Percentiles rank a stretch among this genome's conserved stretches.
These are phyloP conservation scores for Phytophthora lateralis DNA, from an alignment of 352 stramenopile species.

Conservation along the genomic window DNA sequence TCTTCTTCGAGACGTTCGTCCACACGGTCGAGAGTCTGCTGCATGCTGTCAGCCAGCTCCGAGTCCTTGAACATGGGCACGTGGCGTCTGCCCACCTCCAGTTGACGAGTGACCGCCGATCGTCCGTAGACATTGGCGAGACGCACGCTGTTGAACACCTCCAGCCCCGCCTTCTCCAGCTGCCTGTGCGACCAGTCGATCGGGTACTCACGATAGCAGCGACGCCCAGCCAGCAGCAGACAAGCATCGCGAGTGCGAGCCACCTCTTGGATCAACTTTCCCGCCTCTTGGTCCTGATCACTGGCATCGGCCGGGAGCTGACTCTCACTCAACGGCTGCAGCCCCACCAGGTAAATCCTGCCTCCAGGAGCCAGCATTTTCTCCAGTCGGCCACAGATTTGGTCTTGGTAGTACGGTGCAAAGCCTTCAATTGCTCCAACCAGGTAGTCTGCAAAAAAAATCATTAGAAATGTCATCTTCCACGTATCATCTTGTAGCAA, in stretches of 20 bases:
- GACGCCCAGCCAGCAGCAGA: slow-evolving; percentile 86
- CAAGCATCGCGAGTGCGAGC: slow-evolving; percentile 86
- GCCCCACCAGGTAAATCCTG: slow-evolving; percentile 88
- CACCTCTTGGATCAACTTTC: slow-evolving; percentile 65
- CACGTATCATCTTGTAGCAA: slow-evolving; percentile 5
- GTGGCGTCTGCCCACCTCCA: slow-evolving; percentile 89
- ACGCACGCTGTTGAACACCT: slow-evolving; percentile 53
- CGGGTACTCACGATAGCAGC: slow-evolving; percentile 92
- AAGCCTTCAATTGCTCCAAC: slow-evolving; percentile 93
- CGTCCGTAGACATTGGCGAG: slow-evolving; percentile 91
- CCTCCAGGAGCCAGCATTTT: slow-evolving; percentile 79
- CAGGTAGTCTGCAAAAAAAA: slow-evolving; percentile 78
- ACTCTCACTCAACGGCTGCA: slow-evolving; percentile 87
- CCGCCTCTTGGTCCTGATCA: slow-evolving; percentile 35
- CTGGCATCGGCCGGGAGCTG: slow-evolving; percentile 21
- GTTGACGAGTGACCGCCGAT: slow-evolving; percentile 84
- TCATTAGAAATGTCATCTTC: background rate
- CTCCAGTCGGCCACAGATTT: slow-evolving; percentile 67
- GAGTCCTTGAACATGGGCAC: slow-evolving; percentile 75
- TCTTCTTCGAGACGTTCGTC: slow-evolving; percentile 36
- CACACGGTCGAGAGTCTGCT: slow-evolving; percentile 65
- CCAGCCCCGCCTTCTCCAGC: slow-evolving; percentile 57
- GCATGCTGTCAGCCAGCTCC: slow-evolving; percentile 40
- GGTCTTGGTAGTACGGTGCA: slow-evolving; percentile 88
- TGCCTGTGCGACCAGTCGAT: slow-evolving; percentile 89